Evolutionary conservation across 2,329 filamentous ascomycete genomes (phyloP), one percentile per base, ranked within the genome.

Genomic region (Alternaria sp.): DNA sequence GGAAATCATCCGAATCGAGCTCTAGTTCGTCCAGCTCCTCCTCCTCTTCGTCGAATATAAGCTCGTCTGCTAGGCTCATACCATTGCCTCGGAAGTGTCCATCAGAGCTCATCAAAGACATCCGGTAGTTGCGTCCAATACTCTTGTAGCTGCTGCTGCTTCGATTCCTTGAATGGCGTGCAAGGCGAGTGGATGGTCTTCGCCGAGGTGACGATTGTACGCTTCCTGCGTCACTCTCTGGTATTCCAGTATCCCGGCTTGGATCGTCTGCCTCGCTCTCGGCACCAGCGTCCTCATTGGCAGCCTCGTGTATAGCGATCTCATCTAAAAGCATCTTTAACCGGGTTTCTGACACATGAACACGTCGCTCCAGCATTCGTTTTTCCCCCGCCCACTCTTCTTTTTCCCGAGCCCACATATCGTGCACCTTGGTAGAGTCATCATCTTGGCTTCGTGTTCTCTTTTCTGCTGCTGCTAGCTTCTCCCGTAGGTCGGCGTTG

Each of bases 271-370:
- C 82, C 32, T 92, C 89, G 59, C 82, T 87, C 10, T 90, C 87
- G 3, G 80, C 67, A 6, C 75, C 75, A 28, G 73, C 71, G 11
- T 78, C 71, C 52, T 76, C 72, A 30, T 72, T 67, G 36, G 69
- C 73, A 44, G 84, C 84, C 70, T 93, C 89, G 58, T 88, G 88
- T 4, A 87, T 85, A n/a, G 89, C 89, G 51, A 99, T 87, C 78
- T 98, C 95, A 38, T 94, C 92, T 45, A 99, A 84, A 11, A 99
- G 86, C 11, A 87, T 85, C 76, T 94, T 95, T 56, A 99, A 80
- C 38, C 94, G 89, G 30, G 86, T 92, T 80, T 99, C 95, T 2
- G 93, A 91, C n/a, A 97, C 86, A 76, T 98, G 94, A 14, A 97
- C 82, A 69, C 92, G 93, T 58, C 92, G 89, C 78, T 99, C 94